Conservation (phyloP, 2,329 filamentous ascomycete genomes). For the Ustulina deusta region DNA sequence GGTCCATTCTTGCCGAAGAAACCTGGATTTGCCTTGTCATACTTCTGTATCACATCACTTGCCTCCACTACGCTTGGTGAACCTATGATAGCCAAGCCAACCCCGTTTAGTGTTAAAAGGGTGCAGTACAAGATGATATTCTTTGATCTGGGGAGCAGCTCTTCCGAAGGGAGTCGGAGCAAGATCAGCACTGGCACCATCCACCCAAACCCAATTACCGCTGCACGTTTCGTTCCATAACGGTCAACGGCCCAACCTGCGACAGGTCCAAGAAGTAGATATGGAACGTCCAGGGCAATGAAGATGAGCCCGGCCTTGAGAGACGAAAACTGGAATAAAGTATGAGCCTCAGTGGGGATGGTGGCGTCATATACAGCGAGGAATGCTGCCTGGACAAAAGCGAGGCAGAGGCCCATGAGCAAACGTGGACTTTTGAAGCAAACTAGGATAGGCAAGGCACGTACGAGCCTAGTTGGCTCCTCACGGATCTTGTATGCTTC, state of each 20-base stretch:
- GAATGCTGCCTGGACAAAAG: slow-evolving; percentile 58
- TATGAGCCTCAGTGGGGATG: slow-evolving; percentile 53
- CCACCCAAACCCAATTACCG: slow-evolving; percentile 61
- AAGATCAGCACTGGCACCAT: slow-evolving; percentile 70
- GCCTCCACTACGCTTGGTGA: slow-evolving; percentile 69
- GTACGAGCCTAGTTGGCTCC: slow-evolving; percentile 55
- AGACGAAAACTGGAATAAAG: slow-evolving; percentile 54
- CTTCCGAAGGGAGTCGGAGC: slow-evolving; percentile 67
- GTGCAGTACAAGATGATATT: slow-evolving; percentile 47
- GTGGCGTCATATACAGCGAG: slow-evolving; percentile 56
- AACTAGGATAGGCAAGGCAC: slow-evolving; percentile 61
- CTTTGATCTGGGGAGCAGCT: slow-evolving; percentile 41
- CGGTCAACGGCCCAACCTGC: slow-evolving; percentile 54
- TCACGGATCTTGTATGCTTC: slow-evolving; percentile 57
- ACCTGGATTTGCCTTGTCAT: slow-evolving; percentile 65
- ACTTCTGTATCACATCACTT: slow-evolving; percentile 65
- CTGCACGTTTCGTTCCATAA: slow-evolving; percentile 52
- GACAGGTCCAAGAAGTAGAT: slow-evolving; percentile 52
- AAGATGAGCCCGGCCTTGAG: slow-evolving; percentile 54
- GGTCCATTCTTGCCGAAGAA: slow-evolving; percentile 68
- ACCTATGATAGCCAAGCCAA: slow-evolving; percentile 65
- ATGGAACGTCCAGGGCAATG: slow-evolving; percentile 53
- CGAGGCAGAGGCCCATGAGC: slow-evolving; percentile 54
- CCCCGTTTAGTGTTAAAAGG: slow-evolving; percentile 58
- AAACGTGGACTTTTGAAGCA: slow-evolving; percentile 56